Conservation (phyloP, 2,329 filamentous ascomycete species). For the Waltergamsia citrina region DNA sequence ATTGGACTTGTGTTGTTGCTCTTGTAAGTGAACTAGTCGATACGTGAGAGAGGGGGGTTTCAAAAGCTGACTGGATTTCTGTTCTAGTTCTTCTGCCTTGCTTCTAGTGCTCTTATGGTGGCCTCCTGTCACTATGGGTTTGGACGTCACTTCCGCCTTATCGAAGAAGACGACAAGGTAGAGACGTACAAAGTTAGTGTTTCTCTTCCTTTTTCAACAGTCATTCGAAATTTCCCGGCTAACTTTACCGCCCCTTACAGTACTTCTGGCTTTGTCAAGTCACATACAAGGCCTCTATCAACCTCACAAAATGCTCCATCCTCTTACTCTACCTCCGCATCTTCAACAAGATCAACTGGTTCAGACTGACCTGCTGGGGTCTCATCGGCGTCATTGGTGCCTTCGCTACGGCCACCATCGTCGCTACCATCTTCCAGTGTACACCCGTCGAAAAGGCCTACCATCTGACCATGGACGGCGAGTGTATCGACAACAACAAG, state of each 20-base stretch:
- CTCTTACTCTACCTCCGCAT: constrained; percentile 44
- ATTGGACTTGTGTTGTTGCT: constrained; percentile 11
- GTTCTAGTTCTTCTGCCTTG: too few species aligned
- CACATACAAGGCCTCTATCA: constrained; percentile 44
- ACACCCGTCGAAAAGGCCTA: constrained; percentile 34
- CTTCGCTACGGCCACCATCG: constrained; percentile 35
- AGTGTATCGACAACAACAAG: constrained; percentile 32
- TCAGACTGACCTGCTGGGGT: constrained; percentile 29
- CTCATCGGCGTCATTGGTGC: constrained; percentile 30
- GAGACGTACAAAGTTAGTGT: background rate
- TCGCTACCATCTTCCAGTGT: constrained; percentile 40
- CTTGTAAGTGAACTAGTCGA: too few species aligned
- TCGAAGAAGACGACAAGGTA: background rate
- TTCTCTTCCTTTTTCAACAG: background rate
- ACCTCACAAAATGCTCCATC: constrained; percentile 42
- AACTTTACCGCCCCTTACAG: constrained; percentile 17
- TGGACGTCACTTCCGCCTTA: constrained; percentile 1
- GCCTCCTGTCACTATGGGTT: constrained; percentile 8
- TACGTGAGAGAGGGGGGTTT: too few species aligned
- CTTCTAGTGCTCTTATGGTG: too few species aligned
- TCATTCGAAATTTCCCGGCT: background rate
- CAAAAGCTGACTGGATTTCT: too few species aligned
- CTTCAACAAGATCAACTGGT: constrained; percentile 36
- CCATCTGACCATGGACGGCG: constrained; percentile 28
- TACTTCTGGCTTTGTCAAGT: constrained; percentile 41